Conservation (phyloP, 202 grass and related monocot species). For the Panicum hallii region DNA sequence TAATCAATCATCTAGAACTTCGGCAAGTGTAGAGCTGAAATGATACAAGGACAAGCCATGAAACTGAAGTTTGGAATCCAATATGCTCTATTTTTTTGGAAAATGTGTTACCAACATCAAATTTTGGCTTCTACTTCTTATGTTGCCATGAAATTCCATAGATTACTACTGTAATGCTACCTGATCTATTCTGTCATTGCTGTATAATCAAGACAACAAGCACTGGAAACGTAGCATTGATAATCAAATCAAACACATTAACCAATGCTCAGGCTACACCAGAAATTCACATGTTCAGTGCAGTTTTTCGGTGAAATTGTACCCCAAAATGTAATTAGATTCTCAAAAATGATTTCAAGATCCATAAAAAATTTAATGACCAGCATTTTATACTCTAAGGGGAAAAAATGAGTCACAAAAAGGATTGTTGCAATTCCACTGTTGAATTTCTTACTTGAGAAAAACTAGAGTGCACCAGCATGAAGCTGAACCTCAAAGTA, state of each 20-base stretch:
- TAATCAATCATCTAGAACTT: neutral
- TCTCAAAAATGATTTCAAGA: neutral
- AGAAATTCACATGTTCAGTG: neutral
- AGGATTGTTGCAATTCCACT: neutral
- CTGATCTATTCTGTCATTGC: neutral
- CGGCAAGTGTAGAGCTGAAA: slow-evolving; percentile 5
- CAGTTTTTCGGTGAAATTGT: neutral
- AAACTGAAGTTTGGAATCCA: slow-evolving; percentile 4
- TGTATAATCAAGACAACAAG: neutral
- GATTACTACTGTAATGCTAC: neutral
- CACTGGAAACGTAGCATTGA: neutral
- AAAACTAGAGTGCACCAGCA: neutral
- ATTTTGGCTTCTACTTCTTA: neutral
- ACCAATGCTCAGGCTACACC: neutral
- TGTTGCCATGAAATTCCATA: neutral
- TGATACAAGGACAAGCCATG: neutral
- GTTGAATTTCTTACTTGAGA: neutral
- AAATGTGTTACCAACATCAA: neutral
- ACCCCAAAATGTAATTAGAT: neutral
- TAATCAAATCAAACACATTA: neutral
- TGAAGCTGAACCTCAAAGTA: neutral
- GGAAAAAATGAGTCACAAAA: neutral
- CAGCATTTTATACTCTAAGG: neutral
- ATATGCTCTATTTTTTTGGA: slow-evolving; percentile 31
- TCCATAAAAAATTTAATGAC: neutral